Percentiles rank a stretch among this genome's conserved stretches.
Conservation (phyloP, 2,329 filamentous ascomycete genomes). For the Colletotrichum neosansevieriae region DNA sequence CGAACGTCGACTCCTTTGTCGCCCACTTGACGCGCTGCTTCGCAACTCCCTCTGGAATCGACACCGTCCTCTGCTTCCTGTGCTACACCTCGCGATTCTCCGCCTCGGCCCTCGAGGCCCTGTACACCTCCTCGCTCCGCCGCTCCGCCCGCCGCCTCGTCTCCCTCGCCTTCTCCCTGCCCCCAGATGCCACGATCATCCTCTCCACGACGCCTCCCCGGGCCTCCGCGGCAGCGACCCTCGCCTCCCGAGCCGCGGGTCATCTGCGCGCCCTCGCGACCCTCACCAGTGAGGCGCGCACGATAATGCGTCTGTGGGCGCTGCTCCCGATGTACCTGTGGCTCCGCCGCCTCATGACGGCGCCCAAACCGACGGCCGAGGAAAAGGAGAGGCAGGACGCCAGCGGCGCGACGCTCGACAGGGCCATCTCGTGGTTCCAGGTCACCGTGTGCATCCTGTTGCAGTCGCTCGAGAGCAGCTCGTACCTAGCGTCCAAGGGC, state of each 20-base stretch:
- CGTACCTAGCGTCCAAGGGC: constrained; percentile 80
- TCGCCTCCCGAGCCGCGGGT: constrained; percentile 61
- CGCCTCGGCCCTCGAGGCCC: constrained; percentile 61
- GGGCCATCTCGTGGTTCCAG: constrained; percentile 73
- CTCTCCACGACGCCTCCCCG: constrained; percentile 52
- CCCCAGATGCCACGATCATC: constrained; percentile 61
- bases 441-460: constrained; percentile 76
- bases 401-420: constrained; percentile 53
- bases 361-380: constrained; percentile 45
- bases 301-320: constrained; percentile 82
- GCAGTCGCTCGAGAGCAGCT: constrained; percentile 86
- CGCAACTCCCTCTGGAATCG: constrained; percentile 76
- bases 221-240: constrained; percentile 53
- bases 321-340: constrained; percentile 80
- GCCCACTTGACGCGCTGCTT: constrained; percentile 72
- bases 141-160: constrained; percentile 64
- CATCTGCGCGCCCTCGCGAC: constrained; percentile 71
- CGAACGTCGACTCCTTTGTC: constrained; percentile 65
- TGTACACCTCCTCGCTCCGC: constrained; percentile 69
- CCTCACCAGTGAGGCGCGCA: constrained; percentile 77
- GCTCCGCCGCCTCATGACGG: constrained; percentile 63
- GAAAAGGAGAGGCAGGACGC: constrained; percentile 53
- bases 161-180: constrained; percentile 64
- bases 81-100: constrained; percentile 74
- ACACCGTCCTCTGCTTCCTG: constrained; percentile 75